Percentiles rank a stretch among this genome's conserved stretches.
phyloP scores from a whole-genome alignment of 2,329 filamentous ascomycete species.

The Elsinoe arachidis region DNA sequence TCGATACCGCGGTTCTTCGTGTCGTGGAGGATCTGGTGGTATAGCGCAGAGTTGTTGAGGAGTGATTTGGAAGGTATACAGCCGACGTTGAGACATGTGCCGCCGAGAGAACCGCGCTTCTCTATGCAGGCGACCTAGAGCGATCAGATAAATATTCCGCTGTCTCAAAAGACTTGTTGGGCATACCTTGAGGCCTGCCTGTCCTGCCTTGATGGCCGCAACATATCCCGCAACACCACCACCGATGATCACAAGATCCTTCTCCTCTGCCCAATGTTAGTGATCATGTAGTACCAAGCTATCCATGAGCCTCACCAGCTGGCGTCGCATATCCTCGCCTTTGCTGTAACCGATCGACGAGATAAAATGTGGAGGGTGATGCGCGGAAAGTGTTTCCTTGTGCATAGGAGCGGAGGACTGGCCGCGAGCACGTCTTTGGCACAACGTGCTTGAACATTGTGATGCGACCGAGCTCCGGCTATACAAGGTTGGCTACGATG shows the following conservation, averaged over 20 bases:
- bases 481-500: not conserved
- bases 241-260: conserved; percentile 95
- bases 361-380: conserved; percentile 34
- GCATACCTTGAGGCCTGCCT: conserved; percentile 86
- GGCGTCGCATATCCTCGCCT: conserved; percentile 50
- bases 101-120: conserved; percentile 89
- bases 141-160: not conserved
- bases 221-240: conserved; percentile 98
- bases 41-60: conserved; percentile 98
- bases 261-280: conserved; percentile 59
- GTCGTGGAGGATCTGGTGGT: conserved; percentile 95
- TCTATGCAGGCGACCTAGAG: conserved; percentile 88
- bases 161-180: too few species aligned
- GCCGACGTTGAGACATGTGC: conserved; percentile 97
- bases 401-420: conserved; percentile 16
- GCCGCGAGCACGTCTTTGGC: conserved; percentile 17
- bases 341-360: conserved; percentile 44
- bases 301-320: conserved; percentile 33
- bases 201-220: conserved; percentile 96
- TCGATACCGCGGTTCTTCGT: conserved; percentile 96
- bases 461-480: conserved; percentile 5
- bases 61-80: conserved; percentile 99
- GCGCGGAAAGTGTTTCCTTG: conserved; percentile 20
- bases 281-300: conserved; percentile 17
- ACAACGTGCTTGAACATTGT: conserved; percentile 19